These are phyloP conservation scores for Parmales sp. DNA, from an alignment of 108 stramenopile species.

Conservation along the genomic window DNA sequence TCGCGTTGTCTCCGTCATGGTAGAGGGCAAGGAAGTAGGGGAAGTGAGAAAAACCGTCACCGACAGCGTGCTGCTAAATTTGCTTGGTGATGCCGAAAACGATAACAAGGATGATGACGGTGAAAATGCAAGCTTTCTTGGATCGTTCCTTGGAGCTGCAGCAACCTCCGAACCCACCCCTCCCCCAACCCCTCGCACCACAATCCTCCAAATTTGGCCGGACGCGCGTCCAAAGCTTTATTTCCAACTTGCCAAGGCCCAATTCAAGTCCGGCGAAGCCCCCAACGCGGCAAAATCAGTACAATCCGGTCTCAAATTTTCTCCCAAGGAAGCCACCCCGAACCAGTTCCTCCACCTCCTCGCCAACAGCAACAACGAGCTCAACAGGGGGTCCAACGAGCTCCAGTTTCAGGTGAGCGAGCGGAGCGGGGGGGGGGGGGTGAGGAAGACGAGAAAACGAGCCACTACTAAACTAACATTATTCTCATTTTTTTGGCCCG, in stretches of 20 bases:
- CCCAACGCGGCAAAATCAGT: neutral
- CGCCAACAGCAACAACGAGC: neutral
- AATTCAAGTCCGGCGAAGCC: slow-evolving; percentile 1
- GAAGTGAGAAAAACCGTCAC: neutral
- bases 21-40: slow-evolving; percentile 6
- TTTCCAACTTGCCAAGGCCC: neutral
- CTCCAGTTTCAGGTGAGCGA: neutral
- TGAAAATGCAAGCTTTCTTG: too few species aligned
- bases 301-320: too few species aligned
- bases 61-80: neutral
- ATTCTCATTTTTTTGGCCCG: too few species aligned
- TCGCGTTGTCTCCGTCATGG: neutral
- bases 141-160: neutral
- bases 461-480: neutral
- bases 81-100: neutral
- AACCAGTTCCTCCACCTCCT: too few species aligned
- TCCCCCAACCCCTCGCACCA: neutral
- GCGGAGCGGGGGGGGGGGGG: neutral
- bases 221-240: neutral
- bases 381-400: neutral
- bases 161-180: neutral
- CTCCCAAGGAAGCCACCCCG: too few species aligned
- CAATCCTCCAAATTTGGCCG: neutral
- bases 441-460: neutral
- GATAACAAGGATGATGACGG: neutral